These are phyloP conservation scores for Auricularia sp. DNA, from an alignment of 768 basidiomycete species.

Conservation along the genomic window DNA sequence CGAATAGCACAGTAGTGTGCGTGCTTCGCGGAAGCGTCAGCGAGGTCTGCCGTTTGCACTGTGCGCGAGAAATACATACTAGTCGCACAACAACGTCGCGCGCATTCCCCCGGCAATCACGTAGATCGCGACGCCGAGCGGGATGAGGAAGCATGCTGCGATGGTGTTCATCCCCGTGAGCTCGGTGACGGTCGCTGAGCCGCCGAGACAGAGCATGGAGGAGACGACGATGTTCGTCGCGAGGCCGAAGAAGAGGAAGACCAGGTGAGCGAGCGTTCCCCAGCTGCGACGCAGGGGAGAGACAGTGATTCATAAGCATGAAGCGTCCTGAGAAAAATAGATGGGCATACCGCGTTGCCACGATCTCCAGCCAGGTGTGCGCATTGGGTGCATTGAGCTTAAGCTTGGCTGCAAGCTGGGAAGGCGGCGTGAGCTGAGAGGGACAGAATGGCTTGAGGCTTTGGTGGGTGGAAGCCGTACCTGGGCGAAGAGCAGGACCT, in stretches of 20 bases:
- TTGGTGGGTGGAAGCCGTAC: slow-evolving; percentile 22
- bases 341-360: slow-evolving; percentile 37
- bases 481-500: slow-evolving; percentile 81
- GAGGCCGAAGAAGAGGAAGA: slow-evolving; percentile 90
- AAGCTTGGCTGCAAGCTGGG: slow-evolving; percentile 76
- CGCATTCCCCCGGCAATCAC: slow-evolving; percentile 83
- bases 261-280: slow-evolving; percentile 67
- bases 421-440: background rate
- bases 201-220: slow-evolving; percentile 70
- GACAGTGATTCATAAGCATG: background rate
- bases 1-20: slow-evolving; percentile 78
- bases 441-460: background rate
- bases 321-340: too few species aligned
- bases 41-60: too few species aligned
- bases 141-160: slow-evolving; percentile 86
- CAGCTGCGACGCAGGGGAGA: slow-evolving; percentile 30
- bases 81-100: slow-evolving; percentile 77
- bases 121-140: slow-evolving; percentile 79
- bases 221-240: slow-evolving; percentile 91
- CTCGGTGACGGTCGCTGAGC: slow-evolving; percentile 78
- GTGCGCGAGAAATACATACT: slow-evolving; percentile 38
- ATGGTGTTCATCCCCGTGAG: slow-evolving; percentile 86
- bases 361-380: slow-evolving; percentile 85
- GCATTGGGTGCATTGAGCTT: slow-evolving; percentile 86
- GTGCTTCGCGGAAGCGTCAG: slow-evolving; percentile 37